These are phyloP conservation scores for Leptographium lundbergii DNA, from an alignment of 2,329 filamentous ascomycete species.

Conservation along the genomic window DNA sequence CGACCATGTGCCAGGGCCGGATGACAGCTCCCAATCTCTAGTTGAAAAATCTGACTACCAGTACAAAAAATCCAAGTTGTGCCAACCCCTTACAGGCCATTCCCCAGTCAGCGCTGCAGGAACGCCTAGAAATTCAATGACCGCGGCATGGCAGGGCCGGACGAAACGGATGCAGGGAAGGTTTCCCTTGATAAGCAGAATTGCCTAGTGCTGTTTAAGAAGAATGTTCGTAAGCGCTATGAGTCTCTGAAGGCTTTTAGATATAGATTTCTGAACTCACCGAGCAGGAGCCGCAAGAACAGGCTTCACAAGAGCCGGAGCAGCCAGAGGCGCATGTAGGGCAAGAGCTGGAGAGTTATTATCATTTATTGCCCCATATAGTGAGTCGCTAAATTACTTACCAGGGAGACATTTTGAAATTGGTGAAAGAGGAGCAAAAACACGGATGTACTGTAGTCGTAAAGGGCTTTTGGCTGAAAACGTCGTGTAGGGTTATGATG, in stretches of 20 bases:
- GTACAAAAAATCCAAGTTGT: background rate
- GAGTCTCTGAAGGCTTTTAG: background rate
- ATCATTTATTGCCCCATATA: background rate
- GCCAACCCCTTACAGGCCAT: background rate
- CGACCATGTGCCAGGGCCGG: no score
- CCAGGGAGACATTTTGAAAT: slow-evolving; percentile 11
- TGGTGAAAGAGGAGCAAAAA: background rate
- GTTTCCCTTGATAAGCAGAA: background rate
- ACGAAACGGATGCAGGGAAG: background rate
- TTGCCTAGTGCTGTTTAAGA: slow-evolving; percentile 1
- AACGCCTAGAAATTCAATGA: background rate
- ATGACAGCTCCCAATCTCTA: background rate
- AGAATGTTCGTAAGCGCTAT: background rate
- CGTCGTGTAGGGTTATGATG: background rate
- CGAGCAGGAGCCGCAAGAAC: slow-evolving; percentile 12
- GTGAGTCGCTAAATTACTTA: slow-evolving; percentile 1
- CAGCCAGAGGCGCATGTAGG: slow-evolving; percentile 10
- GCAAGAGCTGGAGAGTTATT: slow-evolving; percentile 5
- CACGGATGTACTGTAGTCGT: background rate
- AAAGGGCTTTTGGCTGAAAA: background rate
- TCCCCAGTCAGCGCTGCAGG: background rate
- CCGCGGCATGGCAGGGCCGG: no score
- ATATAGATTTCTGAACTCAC: slow-evolving; percentile 5
- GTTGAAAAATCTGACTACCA: background rate
- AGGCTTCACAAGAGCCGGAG: slow-evolving; percentile 12